Percentiles rank a stretch among this genome's conserved stretches.
Evolutionary conservation across 768 basidiomycete genomes (phyloP).

Genomic region (Lyophyllum semitale): DNA sequence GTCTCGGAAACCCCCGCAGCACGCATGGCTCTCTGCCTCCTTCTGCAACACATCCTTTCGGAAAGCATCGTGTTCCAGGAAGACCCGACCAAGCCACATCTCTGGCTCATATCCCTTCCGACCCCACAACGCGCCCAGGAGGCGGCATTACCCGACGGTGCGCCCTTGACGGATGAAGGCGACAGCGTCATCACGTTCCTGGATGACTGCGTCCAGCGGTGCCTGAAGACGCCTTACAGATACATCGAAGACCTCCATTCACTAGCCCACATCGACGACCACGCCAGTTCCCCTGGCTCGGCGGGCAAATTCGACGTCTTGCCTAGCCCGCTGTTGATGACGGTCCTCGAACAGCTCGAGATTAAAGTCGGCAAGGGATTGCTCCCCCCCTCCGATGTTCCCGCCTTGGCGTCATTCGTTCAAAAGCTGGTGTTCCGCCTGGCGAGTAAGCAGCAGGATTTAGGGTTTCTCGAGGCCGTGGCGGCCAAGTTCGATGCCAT

Average conservation of each 20-base stretch:
- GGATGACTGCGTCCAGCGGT: slow-evolving; percentile 85
- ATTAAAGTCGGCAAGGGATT: slow-evolving; percentile 64
- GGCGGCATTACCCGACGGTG: slow-evolving; percentile 51
- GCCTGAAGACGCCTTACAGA: slow-evolving; percentile 78
- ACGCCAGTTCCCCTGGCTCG: too few relatives aligned
- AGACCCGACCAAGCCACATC: slow-evolving; percentile 63
- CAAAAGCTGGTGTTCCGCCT: slow-evolving; percentile 65
- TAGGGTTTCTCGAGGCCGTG: slow-evolving; percentile 37
- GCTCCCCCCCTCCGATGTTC: slow-evolving; percentile 58
- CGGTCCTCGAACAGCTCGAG: slow-evolving; percentile 74
- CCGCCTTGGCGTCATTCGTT: slow-evolving; percentile 64
- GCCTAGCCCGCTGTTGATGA: slow-evolving; percentile 79
- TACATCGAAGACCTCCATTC: slow-evolving; percentile 75
- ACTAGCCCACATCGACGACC: slow-evolving; percentile 23
- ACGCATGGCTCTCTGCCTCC: slow-evolving; percentile 43
- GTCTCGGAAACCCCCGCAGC: slow-evolving; percentile 52
- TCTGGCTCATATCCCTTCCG: slow-evolving; percentile 77
- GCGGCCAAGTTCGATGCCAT: slow-evolving; percentile 37
- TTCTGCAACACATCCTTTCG: slow-evolving; percentile 68
- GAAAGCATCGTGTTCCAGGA: slow-evolving; percentile 81
- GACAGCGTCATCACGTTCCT: slow-evolving; percentile 65
- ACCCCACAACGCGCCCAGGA: slow-evolving; percentile 33
- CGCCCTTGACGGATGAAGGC: slow-evolving; percentile 54
- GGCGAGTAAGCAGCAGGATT: slow-evolving; percentile 51
- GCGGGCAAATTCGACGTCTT: slow-evolving; percentile 36